Evolutionary conservation across 139 green algal species (phyloP), one percentile per base, ranked within the genome.

Genomic region (Auxenochlorella protothecoides): DNA sequence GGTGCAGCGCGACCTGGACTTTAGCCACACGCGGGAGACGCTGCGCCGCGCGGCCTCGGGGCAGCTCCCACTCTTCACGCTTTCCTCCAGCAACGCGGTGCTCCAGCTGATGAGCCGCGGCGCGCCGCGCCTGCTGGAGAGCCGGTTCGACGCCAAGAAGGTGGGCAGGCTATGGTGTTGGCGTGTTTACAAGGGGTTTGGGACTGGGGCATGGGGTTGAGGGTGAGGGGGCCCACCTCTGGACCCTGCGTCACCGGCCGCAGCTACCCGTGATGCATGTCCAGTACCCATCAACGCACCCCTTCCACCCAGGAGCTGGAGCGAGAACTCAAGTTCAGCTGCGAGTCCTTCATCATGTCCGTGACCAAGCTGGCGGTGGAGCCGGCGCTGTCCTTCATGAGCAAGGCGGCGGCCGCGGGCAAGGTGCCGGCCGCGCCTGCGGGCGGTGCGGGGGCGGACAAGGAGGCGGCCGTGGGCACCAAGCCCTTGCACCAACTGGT

Each of bases 321-420:
- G 82, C 92, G 93, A 82, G 76, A 83, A 72, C 81, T 98, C 59
- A 97, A 97, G 85, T 69, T 74, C 9, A 83, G 76, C 68, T 97
- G 94, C 76, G 94, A 98, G 84, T 74, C 81, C 8, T 91, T 93
- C 80, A 98, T 98, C 86, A 96, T 98, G 92, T 83, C 83, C 4
- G 73, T 89, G 15, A 99, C 92, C 55, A 97, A 97, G 82, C 73
- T 89, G 60, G 84, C 82, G 5, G 90, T 98, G 55, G 94, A 98
- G 76, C 92, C 92, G 3, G 83, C 97, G 88, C 87, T 98, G 53
- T 87, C 81, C 52, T 98, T 98, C 80, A 85, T 96, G 76, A 96
- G 89, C 66, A 96, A 96, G 78, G 89, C 93, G 53, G 86, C 76
- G 3, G 74, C 74, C 44, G 70, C 51, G n/a, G 56, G 75, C 59